Percentiles rank a stretch among this genome's conserved stretches.
These are phyloP conservation scores for Aspergillus uvarum DNA, from an alignment of 2,329 filamentous ascomycete species.

Conservation along the genomic window DNA sequence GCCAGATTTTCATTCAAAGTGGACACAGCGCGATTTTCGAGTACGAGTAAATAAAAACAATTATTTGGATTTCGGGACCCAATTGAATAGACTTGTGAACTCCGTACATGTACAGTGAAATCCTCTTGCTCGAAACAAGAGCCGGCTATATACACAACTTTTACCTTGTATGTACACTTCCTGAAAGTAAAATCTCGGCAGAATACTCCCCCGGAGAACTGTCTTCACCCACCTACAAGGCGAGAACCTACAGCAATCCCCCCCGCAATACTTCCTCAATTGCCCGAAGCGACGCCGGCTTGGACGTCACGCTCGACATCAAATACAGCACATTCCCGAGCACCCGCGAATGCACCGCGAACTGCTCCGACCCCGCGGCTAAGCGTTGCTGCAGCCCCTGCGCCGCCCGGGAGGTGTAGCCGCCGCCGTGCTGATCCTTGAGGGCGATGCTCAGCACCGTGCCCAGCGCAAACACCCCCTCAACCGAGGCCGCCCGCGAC, in stretches of 20 bases:
- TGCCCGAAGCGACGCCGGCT: conserved; percentile 40
- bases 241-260: conserved; percentile 28
- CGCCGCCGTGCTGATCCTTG: conserved; percentile 48
- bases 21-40: too few relatives aligned
- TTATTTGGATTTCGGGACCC: too few relatives aligned
- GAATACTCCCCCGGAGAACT: not conserved
- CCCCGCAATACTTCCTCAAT: conserved; percentile 44
- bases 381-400: conserved; percentile 53
- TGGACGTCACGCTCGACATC: conserved; percentile 58
- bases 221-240: too few relatives aligned
- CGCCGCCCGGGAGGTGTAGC: conserved; percentile 59
- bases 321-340: conserved; percentile 62
- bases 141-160: not conserved
- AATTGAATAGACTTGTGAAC: too few relatives aligned
- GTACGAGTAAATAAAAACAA: too few relatives aligned
- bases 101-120: not conserved
- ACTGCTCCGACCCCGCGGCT: conserved; percentile 38
- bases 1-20: too few relatives aligned
- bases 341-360: conserved; percentile 59
- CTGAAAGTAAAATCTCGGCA: not conserved
- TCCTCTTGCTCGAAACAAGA: not conserved
- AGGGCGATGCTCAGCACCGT: conserved; percentile 69
- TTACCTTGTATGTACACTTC: not conserved
- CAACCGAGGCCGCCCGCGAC: conserved; percentile 58
- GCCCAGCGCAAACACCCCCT: conserved; percentile 70